These are phyloP conservation scores for Penicillium sclerotiorum DNA, from an alignment of 2,329 filamentous ascomycete species.

Conservation along the genomic window DNA sequence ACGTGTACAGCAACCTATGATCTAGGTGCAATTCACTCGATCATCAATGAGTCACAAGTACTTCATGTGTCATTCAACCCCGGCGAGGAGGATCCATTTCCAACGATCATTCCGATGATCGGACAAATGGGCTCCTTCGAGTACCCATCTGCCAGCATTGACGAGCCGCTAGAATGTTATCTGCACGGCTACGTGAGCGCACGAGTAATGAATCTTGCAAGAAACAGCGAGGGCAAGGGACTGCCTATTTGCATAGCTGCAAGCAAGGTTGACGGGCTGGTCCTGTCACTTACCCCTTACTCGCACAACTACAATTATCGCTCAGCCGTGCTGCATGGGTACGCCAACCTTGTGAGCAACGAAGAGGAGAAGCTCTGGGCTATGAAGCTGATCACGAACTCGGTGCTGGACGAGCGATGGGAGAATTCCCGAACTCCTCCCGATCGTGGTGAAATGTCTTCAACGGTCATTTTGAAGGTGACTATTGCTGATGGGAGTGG, in stretches of 20 bases:
- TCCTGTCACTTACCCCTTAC: conserved; percentile 78
- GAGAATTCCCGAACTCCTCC: conserved; percentile 69
- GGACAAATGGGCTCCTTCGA: conserved; percentile 76
- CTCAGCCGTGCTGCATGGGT: conserved; percentile 75
- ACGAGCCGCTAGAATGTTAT: conserved; percentile 73
- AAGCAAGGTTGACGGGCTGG: conserved; percentile 75
- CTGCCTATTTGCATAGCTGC: conserved; percentile 73
- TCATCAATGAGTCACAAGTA: conserved; percentile 74
- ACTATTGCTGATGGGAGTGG: conserved; percentile 71
- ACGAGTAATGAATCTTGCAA: conserved; percentile 70
- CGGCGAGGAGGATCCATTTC: conserved; percentile 66
- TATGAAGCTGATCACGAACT: conserved; percentile 76
- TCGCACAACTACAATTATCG: conserved; percentile 87
- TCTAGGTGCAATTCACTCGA: conserved; percentile 69
- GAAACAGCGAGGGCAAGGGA: conserved; percentile 50
- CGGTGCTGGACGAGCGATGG: conserved; percentile 71
- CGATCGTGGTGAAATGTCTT: conserved; percentile 71
- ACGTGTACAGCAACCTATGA: conserved; percentile 66
- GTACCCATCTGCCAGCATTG: conserved; percentile 60
- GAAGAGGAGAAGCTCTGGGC: conserved; percentile 73
- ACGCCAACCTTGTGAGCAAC: conserved; percentile 68
- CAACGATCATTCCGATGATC: conserved; percentile 80
- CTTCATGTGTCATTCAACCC: conserved; percentile 79
- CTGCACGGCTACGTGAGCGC: conserved; percentile 83
- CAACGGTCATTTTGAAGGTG: conserved; percentile 72